Evolutionary conservation across 768 basidiomycete species (phyloP), one percentile per base, ranked within the genome.

Genomic region (Infundibulicybe gibba): DNA sequence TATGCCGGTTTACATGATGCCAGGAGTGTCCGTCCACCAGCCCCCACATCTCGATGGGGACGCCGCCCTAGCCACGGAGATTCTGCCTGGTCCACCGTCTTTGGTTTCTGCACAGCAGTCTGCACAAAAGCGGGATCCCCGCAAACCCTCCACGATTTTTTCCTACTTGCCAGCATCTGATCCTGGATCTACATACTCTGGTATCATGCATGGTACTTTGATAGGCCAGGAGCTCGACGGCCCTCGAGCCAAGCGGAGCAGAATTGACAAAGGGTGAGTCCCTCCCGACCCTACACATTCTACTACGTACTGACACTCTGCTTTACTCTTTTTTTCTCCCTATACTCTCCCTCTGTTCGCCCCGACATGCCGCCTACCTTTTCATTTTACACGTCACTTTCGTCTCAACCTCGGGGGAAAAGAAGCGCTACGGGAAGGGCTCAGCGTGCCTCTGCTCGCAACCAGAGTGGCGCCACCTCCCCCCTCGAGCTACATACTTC

Each of bases 111-210:
- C 82, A 49, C 85, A 84, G 67, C 86, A 87, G 68, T 69, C 78
- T 58, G 72, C 78, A 45, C 75, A 81, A 61, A 87, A 85, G 71
- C 83, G 86, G 62, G 89, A 92, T 72, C 83, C 83, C 59, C 88
- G 78, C 73, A 90, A 91, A 69, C 80, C 85, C 43, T 65, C 76
- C 53, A 70, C 76, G 54, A 67, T 76, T 49, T 74, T 81, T 67
- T 90, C 90, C 51, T 93, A 91, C 74, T 75, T 93, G 61, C 89
- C 90, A 40, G 68, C 80, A 52, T 81, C 83, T 59, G 90, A 93
- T 75, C 90, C 90, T 52, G 90, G 90, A 61, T 85, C 90, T 57
- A 93, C 90, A 19, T 93, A 90, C 72, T 81, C 85, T 62, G 87
- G 84, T 49, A 77, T 85, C 61, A 76, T 82, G 71, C 76, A 81